phyloP scores from a whole-genome alignment of 78 protist genomes.

The Diacronema lutheri region DNA sequence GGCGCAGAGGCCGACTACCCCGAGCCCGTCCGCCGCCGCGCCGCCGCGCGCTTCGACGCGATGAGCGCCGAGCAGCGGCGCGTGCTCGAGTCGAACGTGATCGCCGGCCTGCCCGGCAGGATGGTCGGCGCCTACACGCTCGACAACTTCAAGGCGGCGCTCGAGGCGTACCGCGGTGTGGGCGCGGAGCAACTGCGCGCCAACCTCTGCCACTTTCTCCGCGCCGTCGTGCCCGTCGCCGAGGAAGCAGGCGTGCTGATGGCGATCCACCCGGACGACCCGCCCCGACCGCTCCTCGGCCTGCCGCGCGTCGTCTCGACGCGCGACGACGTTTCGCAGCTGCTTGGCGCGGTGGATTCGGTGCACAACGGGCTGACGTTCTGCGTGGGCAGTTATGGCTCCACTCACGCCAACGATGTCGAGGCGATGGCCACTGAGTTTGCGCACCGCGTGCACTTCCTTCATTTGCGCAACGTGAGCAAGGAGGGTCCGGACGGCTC shows the following conservation, averaged over 20 bases:
- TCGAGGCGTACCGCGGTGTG: background rate
- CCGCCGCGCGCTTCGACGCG: background rate
- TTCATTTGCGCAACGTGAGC: slow-evolving; percentile 4
- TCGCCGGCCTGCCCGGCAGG: background rate
- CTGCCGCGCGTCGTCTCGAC: slow-evolving; percentile 19
- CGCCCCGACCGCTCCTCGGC: slow-evolving; percentile 3
- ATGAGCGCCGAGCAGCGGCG: background rate
- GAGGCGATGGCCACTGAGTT: background rate
- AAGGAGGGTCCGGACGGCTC: background rate
- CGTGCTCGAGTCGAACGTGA: too few species aligned
- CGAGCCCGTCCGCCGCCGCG: background rate
- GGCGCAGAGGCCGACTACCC: background rate
- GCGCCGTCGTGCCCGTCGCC: background rate
- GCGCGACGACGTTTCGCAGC: background rate
- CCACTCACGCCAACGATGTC: background rate
- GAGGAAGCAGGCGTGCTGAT: slow-evolving; percentile 1
- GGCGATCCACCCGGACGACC: slow-evolving; percentile 29
- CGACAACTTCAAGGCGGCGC: background rate
- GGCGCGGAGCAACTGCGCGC: background rate
- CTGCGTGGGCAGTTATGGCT: background rate
- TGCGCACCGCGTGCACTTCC: background rate
- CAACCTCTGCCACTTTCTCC: background rate
- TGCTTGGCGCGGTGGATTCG: background rate
- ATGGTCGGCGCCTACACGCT: background rate
- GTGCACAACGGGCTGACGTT: slow-evolving; percentile 23